Evolutionary conservation across 768 basidiomycete species (phyloP), one percentile per base, ranked within the genome.

Genomic region (Galerina marginata): DNA sequence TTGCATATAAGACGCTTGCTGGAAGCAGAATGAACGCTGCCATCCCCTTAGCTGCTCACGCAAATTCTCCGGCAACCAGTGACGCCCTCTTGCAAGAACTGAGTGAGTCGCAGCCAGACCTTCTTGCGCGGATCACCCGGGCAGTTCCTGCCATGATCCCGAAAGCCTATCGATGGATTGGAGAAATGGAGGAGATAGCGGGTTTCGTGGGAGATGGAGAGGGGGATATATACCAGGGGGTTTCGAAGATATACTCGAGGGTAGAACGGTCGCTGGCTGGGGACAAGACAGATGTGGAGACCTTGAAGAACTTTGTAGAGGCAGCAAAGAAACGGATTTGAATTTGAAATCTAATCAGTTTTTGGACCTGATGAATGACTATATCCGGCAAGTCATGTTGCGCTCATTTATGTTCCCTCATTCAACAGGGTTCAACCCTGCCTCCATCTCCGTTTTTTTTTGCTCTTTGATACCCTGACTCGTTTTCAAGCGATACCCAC

Each of bases 171-270:
- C 77, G 86, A 51, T 88, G 80, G 81, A 79, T 83, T 12, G 82
- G 80, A 47, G 86, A 88, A 74, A 88, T 86, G 86, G 75, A 83
- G 53, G 88, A 89, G 69, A 86, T 89, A 42, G 79, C 81, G 2
- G 75, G 71, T 6, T 88, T 87, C 69, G 82, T 88, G 9, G 79
- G 80, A 9, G 77, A 73, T 6, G 74, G 67, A 0, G 78, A 80
- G 58, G 78, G 77, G 0, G 75, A 79, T 23, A 79, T 81, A 5
- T 82, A 85, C 66, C 68, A 75, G 48, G 86, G 83, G 7, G 65
- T 86, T 44, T 77, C 84, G 23, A 72, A 72, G 59, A 59, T 81
- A 55, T 86, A 82, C 62, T 71, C 76, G 59, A 71, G 81, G 38
- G 68, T 86, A 2, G 79, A 81, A 46, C 63, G 60, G 42, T 78